phyloP scores from a whole-genome alignment of 2,329 filamentous ascomycete genomes.

The Ophiostoma tasmaniense region DNA sequence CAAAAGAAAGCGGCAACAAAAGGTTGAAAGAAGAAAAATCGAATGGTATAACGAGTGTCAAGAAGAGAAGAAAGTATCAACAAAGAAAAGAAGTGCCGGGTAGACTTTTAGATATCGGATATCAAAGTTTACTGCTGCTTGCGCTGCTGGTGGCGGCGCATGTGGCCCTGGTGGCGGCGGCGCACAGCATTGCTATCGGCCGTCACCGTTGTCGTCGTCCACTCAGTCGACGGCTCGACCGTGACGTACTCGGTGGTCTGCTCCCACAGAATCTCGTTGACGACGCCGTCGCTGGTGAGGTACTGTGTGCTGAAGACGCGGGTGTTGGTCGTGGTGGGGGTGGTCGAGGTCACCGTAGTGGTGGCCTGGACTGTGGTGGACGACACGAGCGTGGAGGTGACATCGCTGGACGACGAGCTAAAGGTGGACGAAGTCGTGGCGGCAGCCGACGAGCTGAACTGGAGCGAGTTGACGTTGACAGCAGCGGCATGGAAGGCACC shows the following conservation, averaged over 20 bases:
- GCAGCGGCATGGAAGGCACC: constrained; percentile 2
- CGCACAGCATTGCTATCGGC: constrained; percentile 25
- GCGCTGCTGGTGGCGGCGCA: constrained; percentile 29
- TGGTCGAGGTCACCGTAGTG: constrained; percentile 19
- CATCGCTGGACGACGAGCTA: constrained; percentile 4
- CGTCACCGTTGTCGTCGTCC: constrained; percentile 30
- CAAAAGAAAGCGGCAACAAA: neutral
- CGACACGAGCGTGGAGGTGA: neutral
- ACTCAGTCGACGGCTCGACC: constrained; percentile 32
- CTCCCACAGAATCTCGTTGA: constrained; percentile 50
- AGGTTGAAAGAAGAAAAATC: neutral
- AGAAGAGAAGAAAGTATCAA: constrained; percentile 11
- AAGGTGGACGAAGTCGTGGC: neutral
- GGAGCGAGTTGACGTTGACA: constrained; percentile 12
- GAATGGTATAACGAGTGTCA: neutral
- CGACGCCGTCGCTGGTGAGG: constrained; percentile 40
- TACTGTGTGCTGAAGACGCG: constrained; percentile 44
- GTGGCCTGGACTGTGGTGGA: neutral
- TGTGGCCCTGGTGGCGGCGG: constrained; percentile 27
- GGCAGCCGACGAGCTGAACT: neutral
- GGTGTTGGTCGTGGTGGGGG: constrained; percentile 23
- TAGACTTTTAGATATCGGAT: neutral
- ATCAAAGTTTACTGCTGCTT: constrained; percentile 2
- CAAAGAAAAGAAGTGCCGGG: neutral
- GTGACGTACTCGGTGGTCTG: constrained; percentile 46